Percentiles rank a stretch among this genome's conserved stretches.
Evolutionary conservation across 2,329 filamentous ascomycete species (phyloP).

Genomic region (Colletotrichum gigasporum): DNA sequence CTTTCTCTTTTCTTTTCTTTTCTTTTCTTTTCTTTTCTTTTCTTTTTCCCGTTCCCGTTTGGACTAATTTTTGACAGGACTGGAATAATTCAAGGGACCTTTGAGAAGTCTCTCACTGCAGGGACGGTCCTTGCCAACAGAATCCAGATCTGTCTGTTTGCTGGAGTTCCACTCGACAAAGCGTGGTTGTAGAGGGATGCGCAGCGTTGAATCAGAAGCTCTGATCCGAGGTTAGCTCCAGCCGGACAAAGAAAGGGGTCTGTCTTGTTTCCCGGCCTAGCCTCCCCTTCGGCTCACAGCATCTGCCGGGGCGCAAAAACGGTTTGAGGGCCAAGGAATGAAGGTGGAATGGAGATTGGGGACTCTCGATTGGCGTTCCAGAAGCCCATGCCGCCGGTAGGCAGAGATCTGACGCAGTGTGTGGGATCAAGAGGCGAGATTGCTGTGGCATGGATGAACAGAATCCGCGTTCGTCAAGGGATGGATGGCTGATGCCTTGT

Average conservation of each 20-base stretch:
- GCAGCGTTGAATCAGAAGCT: neutral
- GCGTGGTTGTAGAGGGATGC: neutral
- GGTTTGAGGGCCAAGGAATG: neutral
- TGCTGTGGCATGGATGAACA: neutral
- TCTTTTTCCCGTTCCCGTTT: neutral
- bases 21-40: neutral
- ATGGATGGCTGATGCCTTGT: neutral
- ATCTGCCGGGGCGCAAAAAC: neutral
- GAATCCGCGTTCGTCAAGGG: conserved; percentile 7
- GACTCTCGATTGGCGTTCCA: neutral
- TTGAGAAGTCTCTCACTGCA: neutral
- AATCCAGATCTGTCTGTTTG: neutral
- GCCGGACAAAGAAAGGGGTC: conserved; percentile 3
- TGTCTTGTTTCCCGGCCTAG: neutral
- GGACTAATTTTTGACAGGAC: neutral
- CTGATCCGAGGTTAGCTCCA: neutral
- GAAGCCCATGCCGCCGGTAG: neutral
- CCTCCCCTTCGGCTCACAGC: neutral
- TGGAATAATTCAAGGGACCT: neutral
- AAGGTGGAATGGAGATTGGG: neutral
- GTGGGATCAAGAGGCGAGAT: neutral
- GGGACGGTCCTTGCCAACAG: neutral
- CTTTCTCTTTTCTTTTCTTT: neutral
- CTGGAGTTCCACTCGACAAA: neutral
- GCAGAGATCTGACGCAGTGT: neutral